A percentile compares a stretch with the other conserved stretches of the same genome.
Conservation (phyloP, 2,329 filamentous ascomycete genomes). For the Onygenales sp. region DNA sequence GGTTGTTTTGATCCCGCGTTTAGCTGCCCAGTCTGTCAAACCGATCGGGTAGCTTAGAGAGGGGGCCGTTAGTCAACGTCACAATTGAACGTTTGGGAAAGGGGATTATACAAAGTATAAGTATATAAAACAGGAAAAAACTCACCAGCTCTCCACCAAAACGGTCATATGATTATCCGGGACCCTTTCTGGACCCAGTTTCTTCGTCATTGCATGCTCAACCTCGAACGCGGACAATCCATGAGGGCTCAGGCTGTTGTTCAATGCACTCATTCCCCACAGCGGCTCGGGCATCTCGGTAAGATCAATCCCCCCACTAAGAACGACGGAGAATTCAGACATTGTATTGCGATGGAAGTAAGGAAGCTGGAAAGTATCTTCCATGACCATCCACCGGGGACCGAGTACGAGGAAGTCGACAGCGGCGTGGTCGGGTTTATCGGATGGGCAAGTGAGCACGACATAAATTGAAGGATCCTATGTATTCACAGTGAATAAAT, state of each 20-base stretch:
- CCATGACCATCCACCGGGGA: constrained; percentile 52
- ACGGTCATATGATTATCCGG: not conserved
- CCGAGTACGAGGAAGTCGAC: constrained; percentile 57
- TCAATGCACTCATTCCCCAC: not conserved
- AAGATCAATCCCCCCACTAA: not conserved
- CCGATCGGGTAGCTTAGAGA: too few species aligned
- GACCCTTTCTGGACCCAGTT: not conserved
- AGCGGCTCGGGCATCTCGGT: not conserved
- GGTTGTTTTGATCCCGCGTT: too few species aligned
- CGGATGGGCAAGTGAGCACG: constrained; percentile 49
- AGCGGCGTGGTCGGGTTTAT: constrained; percentile 50
- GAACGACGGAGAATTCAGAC: constrained; percentile 41
- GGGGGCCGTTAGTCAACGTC: too few species aligned
- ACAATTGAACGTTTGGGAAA: too few species aligned
- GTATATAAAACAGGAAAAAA: not conserved
- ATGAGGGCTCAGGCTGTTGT: not conserved
- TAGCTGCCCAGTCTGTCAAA: too few species aligned
- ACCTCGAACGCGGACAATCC: not conserved
- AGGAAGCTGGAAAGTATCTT: constrained; percentile 50
- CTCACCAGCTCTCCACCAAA: not conserved
- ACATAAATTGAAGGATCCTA: constrained; percentile 66
- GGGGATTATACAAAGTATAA: not conserved
- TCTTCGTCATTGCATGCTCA: not conserved
- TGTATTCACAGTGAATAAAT: constrained; percentile 27
- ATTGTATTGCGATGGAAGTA: constrained; percentile 58